Conservation (phyloP, 2,329 filamentous ascomycete species). For the Tolypocladium ovalisporum region DNA sequence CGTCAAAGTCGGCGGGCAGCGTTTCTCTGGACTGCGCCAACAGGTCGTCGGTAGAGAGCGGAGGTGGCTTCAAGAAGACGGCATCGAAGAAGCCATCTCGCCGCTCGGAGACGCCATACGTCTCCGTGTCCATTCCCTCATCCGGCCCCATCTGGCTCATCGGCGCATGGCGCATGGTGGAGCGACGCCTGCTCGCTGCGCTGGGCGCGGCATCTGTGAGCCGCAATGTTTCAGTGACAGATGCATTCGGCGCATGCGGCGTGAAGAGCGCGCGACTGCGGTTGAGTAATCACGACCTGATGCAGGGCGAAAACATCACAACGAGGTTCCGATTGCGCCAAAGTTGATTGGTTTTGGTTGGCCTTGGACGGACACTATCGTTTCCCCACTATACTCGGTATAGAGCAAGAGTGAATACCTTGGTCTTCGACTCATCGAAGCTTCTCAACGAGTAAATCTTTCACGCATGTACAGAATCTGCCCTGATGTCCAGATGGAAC, state of each 20-base stretch:
- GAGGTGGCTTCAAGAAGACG: constrained; percentile 31
- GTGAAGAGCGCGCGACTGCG: neutral
- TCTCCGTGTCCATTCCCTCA: constrained; percentile 23
- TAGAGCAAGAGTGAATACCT: neutral
- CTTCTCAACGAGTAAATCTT: neutral
- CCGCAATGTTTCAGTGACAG: neutral
- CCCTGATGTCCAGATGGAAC: neutral
- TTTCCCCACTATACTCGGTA: neutral
- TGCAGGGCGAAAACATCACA: neutral
- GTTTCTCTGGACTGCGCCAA: constrained; percentile 29
- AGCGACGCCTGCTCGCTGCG: constrained; percentile 10
- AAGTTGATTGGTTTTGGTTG: neutral
- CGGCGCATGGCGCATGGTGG: constrained; percentile 18
- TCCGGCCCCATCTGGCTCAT: constrained; percentile 22
- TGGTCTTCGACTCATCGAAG: too few relatives aligned
- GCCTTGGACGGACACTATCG: neutral
- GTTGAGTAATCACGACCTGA: neutral
- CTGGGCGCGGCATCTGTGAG: constrained; percentile 5
- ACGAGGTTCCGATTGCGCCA: neutral
- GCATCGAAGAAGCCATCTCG: constrained; percentile 38
- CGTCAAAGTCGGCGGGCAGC: constrained; percentile 34
- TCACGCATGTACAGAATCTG: neutral
- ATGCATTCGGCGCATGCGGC: neutral
- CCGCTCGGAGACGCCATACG: constrained; percentile 31
- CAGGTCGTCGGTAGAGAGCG: constrained; percentile 26